Evolutionary conservation across 768 basidiomycete species (phyloP), one percentile per base, ranked within the genome.

Genomic region (Terana coerulea): DNA sequence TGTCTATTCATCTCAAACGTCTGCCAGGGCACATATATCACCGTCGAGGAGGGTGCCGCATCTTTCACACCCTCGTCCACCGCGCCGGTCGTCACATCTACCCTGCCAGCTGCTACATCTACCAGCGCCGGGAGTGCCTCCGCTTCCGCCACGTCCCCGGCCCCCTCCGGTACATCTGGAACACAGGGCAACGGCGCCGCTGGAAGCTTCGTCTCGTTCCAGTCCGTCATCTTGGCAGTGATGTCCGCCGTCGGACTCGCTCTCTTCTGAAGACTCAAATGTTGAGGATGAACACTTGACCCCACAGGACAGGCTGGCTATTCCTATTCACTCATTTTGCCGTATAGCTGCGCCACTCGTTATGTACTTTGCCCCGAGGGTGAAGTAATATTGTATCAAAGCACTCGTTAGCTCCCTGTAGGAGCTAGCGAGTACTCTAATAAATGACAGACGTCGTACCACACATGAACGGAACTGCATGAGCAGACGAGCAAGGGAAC

Each of bases 31-130:
- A 84, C 73, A 55, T 92, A 90, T 71, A 78, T 89, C 60, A 78
- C 75, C 4, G 90, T 89, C 58, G 79, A 89, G 67, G 78, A 80
- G 59, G 89, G 89, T 22, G 73, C 74, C 3, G 72, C 79, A 11
- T 81, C 80, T 19, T 69, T 61, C 35, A 70, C 78, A 26, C 62
- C 81, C 39, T 69, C 77, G 37, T 59, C 79, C 19, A 91, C 89
- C 34, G 78, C 83, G n/a, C 64, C 83, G 10, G 86, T 90, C 15
- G 69, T 79, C 54, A 75, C 81, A 9, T 78, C 84, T 31, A 88
- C 86, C 1, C 75, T 86, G 35, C 55, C 67, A 26, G 63, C 54
- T 22, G 59, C 61, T 24, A 31, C 37, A 35, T 47, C 50, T 9
- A 21, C 44, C 25, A 44, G 48, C 42, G 26, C 41, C n/a, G 22